These are phyloP conservation scores for Chytriomyces sp. DNA, from an alignment of 192 early-diverging fungal species.

Conservation along the genomic window DNA sequence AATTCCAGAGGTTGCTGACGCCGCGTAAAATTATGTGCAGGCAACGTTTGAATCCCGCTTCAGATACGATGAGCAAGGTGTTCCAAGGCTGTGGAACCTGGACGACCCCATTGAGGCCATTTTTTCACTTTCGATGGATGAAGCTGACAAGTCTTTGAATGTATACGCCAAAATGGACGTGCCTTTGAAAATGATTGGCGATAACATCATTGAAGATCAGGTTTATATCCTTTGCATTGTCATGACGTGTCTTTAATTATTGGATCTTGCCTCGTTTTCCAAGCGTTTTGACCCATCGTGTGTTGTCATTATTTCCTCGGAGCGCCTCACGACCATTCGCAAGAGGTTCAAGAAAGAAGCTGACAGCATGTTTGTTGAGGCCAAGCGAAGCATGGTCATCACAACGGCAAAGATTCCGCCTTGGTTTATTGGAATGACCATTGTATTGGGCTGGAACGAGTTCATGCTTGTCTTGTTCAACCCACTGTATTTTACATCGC, in stretches of 20 bases:
- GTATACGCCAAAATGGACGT: constrained; percentile 77
- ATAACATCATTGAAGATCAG: constrained; percentile 46
- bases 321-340: constrained; percentile 54
- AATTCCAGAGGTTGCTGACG: background rate
- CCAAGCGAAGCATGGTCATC: constrained; percentile 89
- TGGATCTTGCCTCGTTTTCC: background rate
- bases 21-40: background rate
- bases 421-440: constrained; percentile 79
- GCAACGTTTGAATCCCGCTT: constrained; percentile 84
- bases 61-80: constrained; percentile 88
- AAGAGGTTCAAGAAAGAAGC: constrained; percentile 87
- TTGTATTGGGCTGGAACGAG: constrained; percentile 96
- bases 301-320: constrained; percentile 41
- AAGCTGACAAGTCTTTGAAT: constrained; percentile 65
- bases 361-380: constrained; percentile 90
- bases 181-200: constrained; percentile 33
- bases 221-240: constrained; percentile 26
- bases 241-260: background rate
- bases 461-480: constrained; percentile 80
- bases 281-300: constrained; percentile 42
- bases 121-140: constrained; percentile 69
- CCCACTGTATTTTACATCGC: constrained; percentile 71
- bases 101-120: constrained; percentile 91
- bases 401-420: constrained; percentile 83
- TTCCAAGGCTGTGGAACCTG: constrained; percentile 94